These are phyloP conservation scores for Fistulinella staudtii DNA, from an alignment of 1,284 basidiomycete genomes.

Conservation along the genomic window DNA sequence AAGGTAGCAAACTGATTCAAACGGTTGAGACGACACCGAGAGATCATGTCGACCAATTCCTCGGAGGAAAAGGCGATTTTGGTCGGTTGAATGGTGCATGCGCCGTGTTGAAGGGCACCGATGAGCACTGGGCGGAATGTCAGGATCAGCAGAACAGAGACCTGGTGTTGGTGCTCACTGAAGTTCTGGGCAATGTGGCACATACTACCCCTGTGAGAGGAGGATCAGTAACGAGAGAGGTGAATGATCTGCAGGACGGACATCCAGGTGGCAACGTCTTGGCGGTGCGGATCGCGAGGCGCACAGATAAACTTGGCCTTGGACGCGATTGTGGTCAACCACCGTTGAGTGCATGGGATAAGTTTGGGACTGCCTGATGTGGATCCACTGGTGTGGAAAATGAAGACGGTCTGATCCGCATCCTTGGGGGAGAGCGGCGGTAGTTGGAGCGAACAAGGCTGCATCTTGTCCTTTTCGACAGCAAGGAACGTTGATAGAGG, in stretches of 20 bases:
- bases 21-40: slow-evolving; percentile 61
- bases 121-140: slow-evolving; percentile 47
- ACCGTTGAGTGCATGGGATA: slow-evolving; percentile 60
- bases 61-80: slow-evolving; percentile 59
- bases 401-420: slow-evolving; percentile 51
- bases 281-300: slow-evolving; percentile 46
- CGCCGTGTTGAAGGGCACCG: slow-evolving; percentile 63
- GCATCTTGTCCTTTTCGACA: slow-evolving; percentile 38
- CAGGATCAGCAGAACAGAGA: slow-evolving; percentile 21
- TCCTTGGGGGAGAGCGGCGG: slow-evolving; percentile 41
- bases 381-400: slow-evolving; percentile 73
- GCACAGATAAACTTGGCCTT: slow-evolving; percentile 53
- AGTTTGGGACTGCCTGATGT: slow-evolving; percentile 73
- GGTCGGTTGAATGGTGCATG: slow-evolving; percentile 67
- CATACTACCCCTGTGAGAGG: slow-evolving; percentile 58
- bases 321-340: slow-evolving; percentile 52
- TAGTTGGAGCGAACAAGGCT: slow-evolving; percentile 37
- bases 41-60: slow-evolving; percentile 69
- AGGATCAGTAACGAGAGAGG: slow-evolving; percentile 23
- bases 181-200: slow-evolving; percentile 66
- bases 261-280: slow-evolving; percentile 69
- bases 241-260: slow-evolving; percentile 34
- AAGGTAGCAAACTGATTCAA: slow-evolving; percentile 68
- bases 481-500: slow-evolving; percentile 48
- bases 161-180: slow-evolving; percentile 43